Base-by-base conservation (phyloP, 441 rosid genomes). In the Populus trichocarpa region DNA sequence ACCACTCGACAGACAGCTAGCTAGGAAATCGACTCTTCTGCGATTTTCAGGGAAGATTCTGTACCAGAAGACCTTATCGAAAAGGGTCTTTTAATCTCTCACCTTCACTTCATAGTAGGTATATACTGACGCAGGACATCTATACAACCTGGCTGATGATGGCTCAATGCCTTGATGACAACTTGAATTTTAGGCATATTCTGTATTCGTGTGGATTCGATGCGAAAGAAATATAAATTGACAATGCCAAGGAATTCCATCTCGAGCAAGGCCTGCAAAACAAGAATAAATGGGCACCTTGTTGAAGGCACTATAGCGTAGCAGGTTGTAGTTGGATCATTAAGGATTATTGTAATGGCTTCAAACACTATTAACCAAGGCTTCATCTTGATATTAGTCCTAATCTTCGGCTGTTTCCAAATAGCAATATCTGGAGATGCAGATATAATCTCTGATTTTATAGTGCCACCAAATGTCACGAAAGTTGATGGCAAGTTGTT, bases 401-500 rank as follows among this genome's bases (percentile, higher is more conserved):
- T 79, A 12, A 28, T 67, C 57, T 40, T 82, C n/a, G 73, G 79
- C 38, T 69, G 13, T 5, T 50, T 71, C 59, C 75, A 63, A n/a
- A 53, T 23, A 12, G 77, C 71, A 2, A 50, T 61, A 22, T 68
- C 84, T 10, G 81, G 83, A 6, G 89, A 86, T 66, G 85, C 86
- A 3, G 87, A 86, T 65, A 83, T 86, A 35, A 11, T 63, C 14
- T 20, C 83, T 6, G 89, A 86, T 75, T 86, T 86, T 73, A 35
- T 85, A 0, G 75, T 75, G 14, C 87, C 89, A 0, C 26, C 38
- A 16, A 69, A 67, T n/a, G 35, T n/a, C 3, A 18, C 65, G 14
- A 8, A 0, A 2, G 28, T 73, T 3, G 77, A 81, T 67, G 87
- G 82, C 9, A 74, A 10, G 6, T 82, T 77, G 77, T 87, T 87